Evolutionary conservation across 805 yeast species (phyloP), one percentile per base, ranked within the genome.

Genomic region (Candida namnaoensis): DNA sequence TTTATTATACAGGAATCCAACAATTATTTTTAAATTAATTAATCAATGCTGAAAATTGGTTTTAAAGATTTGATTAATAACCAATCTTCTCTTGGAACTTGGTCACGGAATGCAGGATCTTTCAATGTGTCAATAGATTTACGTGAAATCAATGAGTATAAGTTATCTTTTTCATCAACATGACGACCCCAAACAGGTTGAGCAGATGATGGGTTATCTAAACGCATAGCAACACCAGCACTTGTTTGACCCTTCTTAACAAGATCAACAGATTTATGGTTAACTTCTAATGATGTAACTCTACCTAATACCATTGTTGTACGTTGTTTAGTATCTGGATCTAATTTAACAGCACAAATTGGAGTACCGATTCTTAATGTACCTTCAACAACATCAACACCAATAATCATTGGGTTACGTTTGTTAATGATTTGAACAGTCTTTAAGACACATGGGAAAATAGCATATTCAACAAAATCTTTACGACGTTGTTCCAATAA

Each of bases 121-220:
- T 93, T 93, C 74, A 93, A 78, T n/a, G 95, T 85, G 62, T 93
- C 97, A 53, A 93, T 90, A 32, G 96, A 85, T 64, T 73, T 85
- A 72, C 99, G 80, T 11, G 93, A 61, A 49, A 93, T 76, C 68
- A 84, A 72, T n/a, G 99, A 91, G 67, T 90, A 93, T 59, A 93
- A 71, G 37, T 76, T 73, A 64, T 93, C 99, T 44, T 78, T 70
- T 66, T 93, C 99, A 63, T 88, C 96, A 53, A 93, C 95, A 60
- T 93, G 99, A 71, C 99, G 87, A 48, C 99, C 99, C 98, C 98
- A 93, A 12, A 87, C 81, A 42, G 99, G 98, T 68, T 88, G 96
- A 49, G 86, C 91, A 44, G 84, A 73, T 36, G 95, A 84, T 50
- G 95, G 90, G 54, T 87, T 83, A 43, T 93, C 99, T 57, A 93